Conservation (phyloP, 805 yeast genomes). For the Candida morakotiae region DNA sequence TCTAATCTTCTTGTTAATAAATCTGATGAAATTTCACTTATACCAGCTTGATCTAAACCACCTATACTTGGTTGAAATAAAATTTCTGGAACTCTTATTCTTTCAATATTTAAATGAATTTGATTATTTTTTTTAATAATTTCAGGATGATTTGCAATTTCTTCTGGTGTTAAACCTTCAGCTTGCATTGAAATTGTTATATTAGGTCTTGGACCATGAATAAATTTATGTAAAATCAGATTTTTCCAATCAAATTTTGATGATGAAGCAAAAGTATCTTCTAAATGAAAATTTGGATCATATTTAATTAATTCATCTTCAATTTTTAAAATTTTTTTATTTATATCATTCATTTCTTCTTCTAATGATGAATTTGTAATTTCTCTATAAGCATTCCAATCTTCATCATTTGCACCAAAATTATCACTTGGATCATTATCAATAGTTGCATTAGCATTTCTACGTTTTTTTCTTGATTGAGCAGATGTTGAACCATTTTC, state of each 20-base stretch:
- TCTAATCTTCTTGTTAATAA: conserved; percentile 58
- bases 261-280: conserved; percentile 73
- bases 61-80: conserved; percentile 90
- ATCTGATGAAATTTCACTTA: conserved; percentile 72
- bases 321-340: conserved; percentile 51
- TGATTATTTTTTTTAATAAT: conserved; percentile 85
- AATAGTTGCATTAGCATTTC: conserved; percentile 55
- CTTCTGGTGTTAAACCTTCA: conserved; percentile 39
- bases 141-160: conserved; percentile 49
- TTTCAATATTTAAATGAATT: conserved; percentile 83
- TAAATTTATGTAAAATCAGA: conserved; percentile 72
- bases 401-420: conserved; percentile 93
- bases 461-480: conserved; percentile 42
- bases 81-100: conserved; percentile 89
- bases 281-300: conserved; percentile 83
- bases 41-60: conserved; percentile 94
- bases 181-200: conserved; percentile 50
- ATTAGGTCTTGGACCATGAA: conserved; percentile 87
- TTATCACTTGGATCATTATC: conserved; percentile 92
- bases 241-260: conserved; percentile 78
- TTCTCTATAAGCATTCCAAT: conserved; percentile 89
- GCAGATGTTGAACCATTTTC: conserved; percentile 47
- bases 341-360: conserved; percentile 75
- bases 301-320: conserved; percentile 74
- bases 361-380: conserved; percentile 73